phyloP scores from a whole-genome alignment of 2,329 filamentous ascomycete genomes.

The Stagonosporopsis vannaccii region DNA sequence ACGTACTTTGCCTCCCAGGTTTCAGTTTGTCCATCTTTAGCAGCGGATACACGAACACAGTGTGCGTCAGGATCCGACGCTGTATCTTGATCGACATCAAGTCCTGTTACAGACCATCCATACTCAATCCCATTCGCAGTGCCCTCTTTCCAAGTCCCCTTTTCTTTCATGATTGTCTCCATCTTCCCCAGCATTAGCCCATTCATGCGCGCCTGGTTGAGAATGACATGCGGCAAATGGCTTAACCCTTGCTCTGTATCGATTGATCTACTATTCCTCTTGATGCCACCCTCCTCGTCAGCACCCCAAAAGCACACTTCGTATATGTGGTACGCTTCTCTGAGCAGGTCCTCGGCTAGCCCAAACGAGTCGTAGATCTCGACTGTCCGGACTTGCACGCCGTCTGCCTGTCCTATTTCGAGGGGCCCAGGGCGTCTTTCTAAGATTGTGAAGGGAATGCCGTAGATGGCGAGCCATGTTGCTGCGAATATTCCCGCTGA shows the following conservation, averaged over 20 bases:
- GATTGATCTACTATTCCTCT: slow-evolving; percentile 52
- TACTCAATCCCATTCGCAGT: slow-evolving; percentile 60
- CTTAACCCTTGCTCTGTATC: slow-evolving; percentile 68
- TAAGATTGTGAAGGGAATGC: slow-evolving; percentile 64
- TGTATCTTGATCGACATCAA: slow-evolving; percentile 58
- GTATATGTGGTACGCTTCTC: slow-evolving; percentile 71
- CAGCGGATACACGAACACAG: slow-evolving; percentile 43
- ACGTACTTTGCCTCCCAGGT: slow-evolving; percentile 50
- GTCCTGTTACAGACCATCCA: slow-evolving; percentile 58
- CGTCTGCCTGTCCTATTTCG: slow-evolving; percentile 68
- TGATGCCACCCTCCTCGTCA: slow-evolving; percentile 51
- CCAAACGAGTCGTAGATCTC: slow-evolving; percentile 79
- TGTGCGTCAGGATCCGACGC: slow-evolving; percentile 41
- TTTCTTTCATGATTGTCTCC: slow-evolving; percentile 42
- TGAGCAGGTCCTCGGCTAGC: slow-evolving; percentile 67
- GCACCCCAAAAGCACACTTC: slow-evolving; percentile 63
- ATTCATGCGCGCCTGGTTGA: slow-evolving; percentile 77
- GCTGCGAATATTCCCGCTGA: slow-evolving; percentile 69
- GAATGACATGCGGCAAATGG: slow-evolving; percentile 70
- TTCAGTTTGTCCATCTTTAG: slow-evolving; percentile 40
- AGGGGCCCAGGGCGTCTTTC: slow-evolving; percentile 65
- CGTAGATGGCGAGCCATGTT: slow-evolving; percentile 66
- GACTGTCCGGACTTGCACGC: slow-evolving; percentile 70
- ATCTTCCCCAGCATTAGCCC: slow-evolving; percentile 63
- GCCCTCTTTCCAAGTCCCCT: slow-evolving; percentile 34